Base-by-base conservation (phyloP, 257 asterid species). In the Rubia yunnanensis region DNA sequence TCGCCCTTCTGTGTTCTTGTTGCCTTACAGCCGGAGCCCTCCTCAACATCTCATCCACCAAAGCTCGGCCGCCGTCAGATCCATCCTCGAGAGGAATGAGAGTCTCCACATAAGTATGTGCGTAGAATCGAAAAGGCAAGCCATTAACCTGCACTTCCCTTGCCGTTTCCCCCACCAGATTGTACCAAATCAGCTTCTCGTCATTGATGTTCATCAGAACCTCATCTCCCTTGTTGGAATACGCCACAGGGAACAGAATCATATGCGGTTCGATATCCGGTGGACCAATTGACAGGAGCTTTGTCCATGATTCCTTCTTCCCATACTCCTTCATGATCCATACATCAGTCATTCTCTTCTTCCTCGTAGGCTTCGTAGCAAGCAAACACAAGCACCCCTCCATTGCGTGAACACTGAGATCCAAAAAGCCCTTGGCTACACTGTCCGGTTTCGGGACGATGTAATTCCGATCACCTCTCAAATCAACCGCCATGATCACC, bases 321-420 rank as follows among this genome's bases (percentile, higher is more conserved):
- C 83, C 79, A 31, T 83, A 86, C 35, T 83, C 83, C 68, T 82
- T 82, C 94, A 86, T 86, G 72, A 86, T 75, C 96, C 95, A 89
- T 17, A 89, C 56, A 7, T 71, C 85, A 23, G 69, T 74, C 59
- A 50, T 53, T 4, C 55, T 52, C 55, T 63, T 63, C 59, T 7
- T 69, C 23, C 32, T 64, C 4, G 65, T 23, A 41, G 30, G 64
- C 23, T 24, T 64, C 4, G 65, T 23, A 41, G 30, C 54, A 5
- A 84, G 59, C 70, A 84, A 28, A 64, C 82, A 73, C 70, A 88
- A 78, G 52, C 64, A 69, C 13, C 77, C 88, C 8, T 66, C 89
- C 65, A 88, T 38, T 66, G 67, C 75, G 60, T 76, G 82, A 74
- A 86, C 68, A 60, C 63, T 72, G 66, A 83, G 13, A 44, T 79